Base-by-base conservation (phyloP, 371 early-diverging fungal genomes). In the Basidiobolus meristosporus region DNA sequence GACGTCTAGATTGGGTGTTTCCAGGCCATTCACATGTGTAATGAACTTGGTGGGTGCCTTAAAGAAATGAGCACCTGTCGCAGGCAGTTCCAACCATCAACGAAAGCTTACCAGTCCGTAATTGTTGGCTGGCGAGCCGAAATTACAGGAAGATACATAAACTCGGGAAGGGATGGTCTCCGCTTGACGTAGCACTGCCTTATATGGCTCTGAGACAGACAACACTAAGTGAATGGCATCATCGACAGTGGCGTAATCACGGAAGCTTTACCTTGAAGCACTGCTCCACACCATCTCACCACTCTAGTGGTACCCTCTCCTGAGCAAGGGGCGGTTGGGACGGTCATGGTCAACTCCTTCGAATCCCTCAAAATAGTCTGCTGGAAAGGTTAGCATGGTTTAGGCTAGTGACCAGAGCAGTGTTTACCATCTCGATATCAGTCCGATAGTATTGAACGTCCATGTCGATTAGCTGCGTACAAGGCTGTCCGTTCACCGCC, bases 41-140 rank as follows among this genome's bases (percentile, higher is more conserved):
- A n/a, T n/a, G n/a, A n/a, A n/a, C n/a, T n/a, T n/a, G n/a, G n/a
- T n/a, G n/a, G n/a, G n/a, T n/a, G n/a, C n/a, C n/a, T n/a, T n/a
- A n/a, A n/a, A n/a, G n/a, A n/a, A n/a, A n/a, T n/a, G n/a, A n/a
- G n/a, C n/a, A n/a, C n/a, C n/a, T n/a, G n/a, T n/a, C n/a, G n/a
- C n/a, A n/a, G n/a, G n/a, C n/a, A n/a, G n/a, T n/a, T n/a, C n/a
- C n/a, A n/a, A n/a, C n/a, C n/a, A n/a, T n/a, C n/a, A n/a, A n/a
- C n/a, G n/a, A n/a, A n/a, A n/a, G 17, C 30, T 11, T 34, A 53
- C 64, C 47, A 88, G 53, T n/a, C 77, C 82, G 48, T 83, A 84
- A 74, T 77, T 77, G 39, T 72, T 76, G 6, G 78, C 73, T 2
- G 89, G 90, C 0, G 76, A 75, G 3, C 91, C 90, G 38, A 70